These are phyloP conservation scores for Sporothrix variecibatus DNA, from an alignment of 2,329 filamentous ascomycete species.

Conservation along the genomic window DNA sequence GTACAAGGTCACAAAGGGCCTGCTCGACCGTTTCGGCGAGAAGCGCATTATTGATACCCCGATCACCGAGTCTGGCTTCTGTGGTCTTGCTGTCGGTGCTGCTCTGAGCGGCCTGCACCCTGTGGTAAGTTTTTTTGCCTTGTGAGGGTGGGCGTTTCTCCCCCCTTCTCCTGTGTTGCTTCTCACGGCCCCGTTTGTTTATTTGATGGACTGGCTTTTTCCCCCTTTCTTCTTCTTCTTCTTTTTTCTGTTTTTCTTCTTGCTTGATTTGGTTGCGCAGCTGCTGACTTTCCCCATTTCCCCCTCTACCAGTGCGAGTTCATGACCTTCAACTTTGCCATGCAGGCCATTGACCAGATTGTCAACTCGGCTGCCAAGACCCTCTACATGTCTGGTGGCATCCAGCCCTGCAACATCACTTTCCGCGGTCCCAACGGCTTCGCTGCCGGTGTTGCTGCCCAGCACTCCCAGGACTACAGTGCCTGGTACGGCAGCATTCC, in stretches of 20 bases:
- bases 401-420: constrained; percentile 99
- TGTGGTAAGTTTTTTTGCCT: constrained; percentile 66
- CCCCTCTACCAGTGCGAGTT: constrained; percentile 76
- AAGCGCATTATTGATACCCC: constrained; percentile 97
- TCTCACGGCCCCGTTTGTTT: neutral
- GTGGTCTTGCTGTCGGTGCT: constrained; percentile 89
- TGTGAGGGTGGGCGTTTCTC: neutral
- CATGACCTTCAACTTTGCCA: constrained; percentile 99
- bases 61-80: constrained; percentile 96
- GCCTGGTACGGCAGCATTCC: constrained; percentile 99
- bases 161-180: neutral
- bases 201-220: neutral
- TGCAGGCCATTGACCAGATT: constrained; percentile 99
- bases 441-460: constrained; percentile 88
- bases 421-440: constrained; percentile 99
- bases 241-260: no score
- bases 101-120: constrained; percentile 93
- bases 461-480: constrained; percentile 98
- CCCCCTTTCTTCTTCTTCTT: no score
- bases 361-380: constrained; percentile 99
- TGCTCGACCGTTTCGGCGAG: constrained; percentile 94
- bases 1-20: constrained; percentile 99
- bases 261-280: neutral
- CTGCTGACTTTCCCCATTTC: constrained; percentile 7
- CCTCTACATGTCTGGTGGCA: constrained; percentile 99